Evolutionary conservation across 2,329 filamentous ascomycete species (phyloP).

Genomic region (Acarospora socialis): DNA sequence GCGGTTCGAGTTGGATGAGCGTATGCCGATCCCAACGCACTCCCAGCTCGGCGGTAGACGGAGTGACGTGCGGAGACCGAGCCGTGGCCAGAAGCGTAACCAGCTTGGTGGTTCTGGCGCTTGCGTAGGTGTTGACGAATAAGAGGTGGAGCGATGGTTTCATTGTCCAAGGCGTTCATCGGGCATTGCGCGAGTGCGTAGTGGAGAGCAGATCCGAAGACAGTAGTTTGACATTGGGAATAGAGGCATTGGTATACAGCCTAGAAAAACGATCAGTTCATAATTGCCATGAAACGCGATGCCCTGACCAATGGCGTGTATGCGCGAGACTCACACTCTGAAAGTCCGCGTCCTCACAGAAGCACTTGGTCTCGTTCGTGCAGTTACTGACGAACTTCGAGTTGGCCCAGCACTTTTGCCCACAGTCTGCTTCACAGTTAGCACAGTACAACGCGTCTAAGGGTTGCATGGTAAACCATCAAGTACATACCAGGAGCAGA

Average conservation of each 20-base stretch:
- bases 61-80: conserved; percentile 9
- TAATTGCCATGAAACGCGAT: neutral
- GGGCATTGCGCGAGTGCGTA: conserved; percentile 20
- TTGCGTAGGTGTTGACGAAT: conserved; percentile 19
- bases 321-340: conserved; percentile 18
- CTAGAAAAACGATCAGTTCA: conserved; percentile 12
- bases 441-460: too few species aligned
- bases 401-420: conserved; percentile 23
- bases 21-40: conserved; percentile 5
- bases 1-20: conserved; percentile 9
- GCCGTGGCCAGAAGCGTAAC: conserved; percentile 4
- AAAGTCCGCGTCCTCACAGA: conserved; percentile 21
- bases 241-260: conserved; percentile 24
- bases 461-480: too few species aligned
- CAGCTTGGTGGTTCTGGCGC: conserved; percentile 12
- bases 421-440: too few species aligned
- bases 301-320: neutral
- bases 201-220: conserved; percentile 23
- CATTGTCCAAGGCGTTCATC: conserved; percentile 11
- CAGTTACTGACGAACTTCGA: conserved; percentile 23
- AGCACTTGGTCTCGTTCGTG: conserved; percentile 16
- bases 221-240: conserved; percentile 23
- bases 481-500: too few species aligned
- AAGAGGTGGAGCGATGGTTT: conserved; percentile 14
- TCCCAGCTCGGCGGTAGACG: conserved; percentile 8